Conservation (phyloP, 768 basidiomycete species). For the Erythrobasidium yunnanense region DNA sequence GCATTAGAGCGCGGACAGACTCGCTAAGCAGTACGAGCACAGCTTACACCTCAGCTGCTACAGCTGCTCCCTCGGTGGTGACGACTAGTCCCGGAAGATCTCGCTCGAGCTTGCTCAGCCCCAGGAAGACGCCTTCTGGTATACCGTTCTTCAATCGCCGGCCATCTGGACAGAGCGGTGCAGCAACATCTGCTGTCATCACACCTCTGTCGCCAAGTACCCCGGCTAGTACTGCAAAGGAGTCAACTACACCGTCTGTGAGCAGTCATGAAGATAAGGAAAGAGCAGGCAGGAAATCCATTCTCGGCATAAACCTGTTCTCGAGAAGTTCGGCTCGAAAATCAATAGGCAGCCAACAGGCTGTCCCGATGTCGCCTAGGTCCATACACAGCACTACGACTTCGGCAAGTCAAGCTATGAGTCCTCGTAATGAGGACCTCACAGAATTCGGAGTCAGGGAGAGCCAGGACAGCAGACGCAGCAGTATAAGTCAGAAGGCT, state of each 20-base stretch:
- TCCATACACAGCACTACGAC: constrained; percentile 15
- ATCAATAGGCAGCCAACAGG: background rate
- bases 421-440: constrained; percentile 11
- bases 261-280: constrained; percentile 27
- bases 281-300: constrained; percentile 38
- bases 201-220: constrained; percentile 48
- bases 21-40: constrained; percentile 17
- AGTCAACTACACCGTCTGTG: constrained; percentile 4
- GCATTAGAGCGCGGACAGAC: constrained; percentile 2
- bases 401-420: constrained; percentile 3
- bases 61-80: constrained; percentile 3
- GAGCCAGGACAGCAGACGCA: constrained; percentile 41
- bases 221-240: constrained; percentile 40
- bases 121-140: constrained; percentile 28
- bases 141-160: constrained; percentile 75
- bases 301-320: constrained; percentile 39
- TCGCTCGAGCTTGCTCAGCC: constrained; percentile 22
- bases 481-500: constrained; percentile 53
- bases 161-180: constrained; percentile 49
- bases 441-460: constrained; percentile 35
- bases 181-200: constrained; percentile 41
- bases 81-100: constrained; percentile 22
- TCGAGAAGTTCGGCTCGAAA: constrained; percentile 30
- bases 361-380: constrained; percentile 1
- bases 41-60: constrained; percentile 27